phyloP scores from a whole-genome alignment of 768 basidiomycete genomes.

The Neoboletus brunneissimus region DNA sequence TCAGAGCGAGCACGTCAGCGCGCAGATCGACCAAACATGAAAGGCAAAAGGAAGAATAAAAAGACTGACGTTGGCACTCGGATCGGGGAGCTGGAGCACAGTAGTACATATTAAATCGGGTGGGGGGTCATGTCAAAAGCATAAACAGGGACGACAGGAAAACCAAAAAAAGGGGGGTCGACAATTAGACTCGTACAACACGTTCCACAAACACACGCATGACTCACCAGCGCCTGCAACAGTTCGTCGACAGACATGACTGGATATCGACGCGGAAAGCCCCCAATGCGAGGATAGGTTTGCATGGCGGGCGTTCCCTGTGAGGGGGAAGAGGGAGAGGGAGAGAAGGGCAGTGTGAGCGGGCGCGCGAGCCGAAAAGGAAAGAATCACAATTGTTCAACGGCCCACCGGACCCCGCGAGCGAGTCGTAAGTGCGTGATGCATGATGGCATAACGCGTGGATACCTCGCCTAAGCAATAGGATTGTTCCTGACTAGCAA shows the following conservation, averaged over 20 bases:
- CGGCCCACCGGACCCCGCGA: too few species aligned
- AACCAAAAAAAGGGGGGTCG: background rate
- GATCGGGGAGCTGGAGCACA: conserved; percentile 15
- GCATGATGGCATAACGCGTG: too few species aligned
- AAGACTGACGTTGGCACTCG: conserved; percentile 7
- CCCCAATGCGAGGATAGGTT: background rate
- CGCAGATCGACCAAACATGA: background rate
- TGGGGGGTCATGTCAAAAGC: background rate
- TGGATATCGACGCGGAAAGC: conserved; percentile 4
- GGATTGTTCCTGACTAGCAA: background rate
- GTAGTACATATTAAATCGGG: background rate
- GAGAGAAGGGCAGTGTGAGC: background rate
- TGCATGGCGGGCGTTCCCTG: conserved; percentile 8
- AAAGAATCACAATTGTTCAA: background rate
- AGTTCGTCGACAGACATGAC: conserved; percentile 13
- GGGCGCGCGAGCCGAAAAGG: background rate
- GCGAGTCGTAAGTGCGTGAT: too few species aligned
- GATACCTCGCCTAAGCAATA: too few species aligned
- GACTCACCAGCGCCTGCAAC: conserved; percentile 10
- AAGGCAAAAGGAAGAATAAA: background rate
- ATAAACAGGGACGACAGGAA: background rate
- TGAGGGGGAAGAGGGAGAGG: background rate
- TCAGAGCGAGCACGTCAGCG: background rate
- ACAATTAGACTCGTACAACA: background rate
- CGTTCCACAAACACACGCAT: too few species aligned